Percentiles rank a stretch among this genome's conserved stretches.
phyloP scores from a whole-genome alignment of 192 early-diverging fungal genomes.

The Coemansia sp. region DNA sequence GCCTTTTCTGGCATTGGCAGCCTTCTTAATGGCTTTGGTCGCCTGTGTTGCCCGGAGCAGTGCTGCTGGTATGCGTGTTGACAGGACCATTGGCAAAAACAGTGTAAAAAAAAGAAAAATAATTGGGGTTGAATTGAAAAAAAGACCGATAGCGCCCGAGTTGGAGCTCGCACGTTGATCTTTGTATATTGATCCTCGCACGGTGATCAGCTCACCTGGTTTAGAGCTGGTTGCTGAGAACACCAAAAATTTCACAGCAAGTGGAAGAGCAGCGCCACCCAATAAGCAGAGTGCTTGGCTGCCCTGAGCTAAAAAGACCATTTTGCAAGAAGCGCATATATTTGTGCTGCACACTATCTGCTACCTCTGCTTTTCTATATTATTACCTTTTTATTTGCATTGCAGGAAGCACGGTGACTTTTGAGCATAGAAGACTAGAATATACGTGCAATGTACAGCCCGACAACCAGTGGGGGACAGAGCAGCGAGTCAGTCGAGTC shows the following conservation, averaged over 20 bases:
- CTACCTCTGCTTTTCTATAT: too few species aligned
- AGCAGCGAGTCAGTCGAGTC: conserved; percentile 42
- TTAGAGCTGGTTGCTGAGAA: background rate
- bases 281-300: background rate
- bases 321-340: conserved; percentile 1
- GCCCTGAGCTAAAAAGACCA: background rate
- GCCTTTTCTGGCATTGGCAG: conserved; percentile 1
- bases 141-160: background rate
- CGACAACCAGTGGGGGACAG: conserved; percentile 32
- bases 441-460: conserved; percentile 40
- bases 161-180: background rate
- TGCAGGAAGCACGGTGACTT: background rate
- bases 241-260: background rate
- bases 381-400: background rate
- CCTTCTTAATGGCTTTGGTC: conserved; percentile 12
- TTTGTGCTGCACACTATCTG: too few species aligned
- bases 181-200: background rate
- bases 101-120: background rate
- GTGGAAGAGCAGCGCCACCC: background rate
- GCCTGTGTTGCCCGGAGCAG: conserved; percentile 19
- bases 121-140: background rate
- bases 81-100: background rate
- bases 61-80: background rate
- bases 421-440: background rate
- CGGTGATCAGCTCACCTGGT: too few species aligned